These are phyloP conservation scores for Pseudogymnoascus sp. DNA, from an alignment of 2,329 filamentous ascomycete species.

Conservation along the genomic window DNA sequence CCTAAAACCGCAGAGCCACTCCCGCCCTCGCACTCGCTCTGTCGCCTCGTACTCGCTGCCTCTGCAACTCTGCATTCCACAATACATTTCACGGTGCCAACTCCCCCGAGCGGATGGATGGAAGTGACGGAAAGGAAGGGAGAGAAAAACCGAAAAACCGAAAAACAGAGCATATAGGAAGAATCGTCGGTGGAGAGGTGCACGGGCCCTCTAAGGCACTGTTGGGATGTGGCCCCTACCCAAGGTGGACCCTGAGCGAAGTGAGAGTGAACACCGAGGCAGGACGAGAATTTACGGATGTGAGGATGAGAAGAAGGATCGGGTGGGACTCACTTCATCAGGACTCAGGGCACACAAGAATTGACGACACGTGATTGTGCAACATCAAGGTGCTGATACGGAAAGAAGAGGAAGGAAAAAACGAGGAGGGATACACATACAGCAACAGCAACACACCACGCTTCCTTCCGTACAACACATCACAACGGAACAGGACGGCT, in stretches of 20 bases:
- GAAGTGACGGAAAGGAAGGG: too few relatives aligned
- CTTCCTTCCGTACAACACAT: neutral
- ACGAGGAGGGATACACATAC: neutral
- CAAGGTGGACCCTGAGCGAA: neutral
- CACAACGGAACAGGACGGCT: neutral
- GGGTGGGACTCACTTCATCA: neutral
- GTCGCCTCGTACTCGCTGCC: neutral
- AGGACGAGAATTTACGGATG: neutral
- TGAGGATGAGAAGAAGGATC: neutral
- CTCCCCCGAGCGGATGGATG: neutral
- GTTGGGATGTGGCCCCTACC: neutral
- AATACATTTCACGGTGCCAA: neutral
- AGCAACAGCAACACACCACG: neutral
- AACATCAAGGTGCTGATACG: neutral
- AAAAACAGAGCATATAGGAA: neutral
- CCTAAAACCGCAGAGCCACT: neutral
- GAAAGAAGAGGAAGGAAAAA: neutral
- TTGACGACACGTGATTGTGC: neutral
- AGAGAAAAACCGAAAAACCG: neutral
- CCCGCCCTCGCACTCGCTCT: neutral
- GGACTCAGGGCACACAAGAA: neutral
- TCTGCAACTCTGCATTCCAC: neutral
- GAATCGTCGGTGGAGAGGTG: neutral
- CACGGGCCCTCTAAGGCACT: neutral
- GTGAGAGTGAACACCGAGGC: neutral